phyloP scores from a whole-genome alignment of 495 filamentous ascomycete genomes.

The Ramalina intermedia region DNA sequence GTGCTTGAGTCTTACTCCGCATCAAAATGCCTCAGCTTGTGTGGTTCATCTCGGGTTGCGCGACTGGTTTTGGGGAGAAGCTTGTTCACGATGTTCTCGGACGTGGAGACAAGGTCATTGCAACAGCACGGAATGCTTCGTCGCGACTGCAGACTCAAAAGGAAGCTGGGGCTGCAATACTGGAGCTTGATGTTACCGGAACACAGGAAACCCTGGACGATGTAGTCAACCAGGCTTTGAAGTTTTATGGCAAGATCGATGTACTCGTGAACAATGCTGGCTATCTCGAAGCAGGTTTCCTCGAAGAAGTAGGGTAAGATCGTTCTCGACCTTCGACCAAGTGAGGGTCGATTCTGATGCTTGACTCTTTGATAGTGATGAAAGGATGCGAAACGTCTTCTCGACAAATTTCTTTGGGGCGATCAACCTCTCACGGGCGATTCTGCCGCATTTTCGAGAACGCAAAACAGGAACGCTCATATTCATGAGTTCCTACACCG shows the following conservation, averaged over 20 bases:
- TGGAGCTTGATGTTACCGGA: constrained; percentile 25
- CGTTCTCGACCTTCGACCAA: background rate
- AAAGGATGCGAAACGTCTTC: constrained; percentile 8
- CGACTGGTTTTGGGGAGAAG: constrained; percentile 26
- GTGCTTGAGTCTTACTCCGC: too few species aligned
- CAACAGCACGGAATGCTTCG: constrained; percentile 19
- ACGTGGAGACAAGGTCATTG: constrained; percentile 29
- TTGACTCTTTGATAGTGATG: too few species aligned
- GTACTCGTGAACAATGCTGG: constrained; percentile 23
- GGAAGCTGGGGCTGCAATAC: constrained; percentile 22
- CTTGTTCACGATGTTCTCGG: constrained; percentile 23
- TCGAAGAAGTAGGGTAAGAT: constrained; percentile 20
- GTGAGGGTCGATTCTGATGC: too few species aligned
- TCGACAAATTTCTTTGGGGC: constrained; percentile 37
- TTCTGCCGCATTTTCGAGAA: constrained; percentile 30
- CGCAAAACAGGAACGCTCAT: constrained; percentile 23
- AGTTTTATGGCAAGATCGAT: constrained; percentile 17
- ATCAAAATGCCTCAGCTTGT: constrained; percentile 4
- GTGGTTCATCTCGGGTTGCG: constrained; percentile 34
- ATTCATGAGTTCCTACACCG: constrained; percentile 26
- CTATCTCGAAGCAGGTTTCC: constrained; percentile 13
- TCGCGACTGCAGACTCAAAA: constrained; percentile 20
- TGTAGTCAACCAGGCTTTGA: constrained; percentile 1
- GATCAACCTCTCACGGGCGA: constrained; percentile 27
- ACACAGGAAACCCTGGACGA: constrained; percentile 12